phyloP scores from a whole-genome alignment of 2,329 filamentous ascomycete genomes.

The Blastomyces emzantsi region DNA sequence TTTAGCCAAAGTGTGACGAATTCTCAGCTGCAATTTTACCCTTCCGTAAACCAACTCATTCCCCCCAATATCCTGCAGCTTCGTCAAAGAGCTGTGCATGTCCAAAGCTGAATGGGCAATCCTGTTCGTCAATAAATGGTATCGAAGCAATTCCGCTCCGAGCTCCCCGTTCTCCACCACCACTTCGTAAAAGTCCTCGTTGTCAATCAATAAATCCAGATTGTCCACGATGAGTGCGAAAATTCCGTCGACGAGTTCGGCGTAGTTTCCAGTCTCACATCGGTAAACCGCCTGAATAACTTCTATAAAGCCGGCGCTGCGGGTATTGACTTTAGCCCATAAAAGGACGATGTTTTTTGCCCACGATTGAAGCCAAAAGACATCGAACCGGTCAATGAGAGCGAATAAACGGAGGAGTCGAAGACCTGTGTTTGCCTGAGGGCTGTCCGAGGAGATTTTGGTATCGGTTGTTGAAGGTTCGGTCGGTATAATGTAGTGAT shows the following conservation, averaged over 20 bases:
- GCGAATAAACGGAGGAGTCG: neutral
- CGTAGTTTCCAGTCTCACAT: slow-evolving; percentile 2
- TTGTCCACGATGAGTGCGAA: slow-evolving; percentile 1
- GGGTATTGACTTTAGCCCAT: neutral
- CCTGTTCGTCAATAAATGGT: neutral
- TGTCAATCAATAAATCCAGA: neutral
- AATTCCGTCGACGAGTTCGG: neutral
- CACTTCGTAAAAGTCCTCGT: neutral
- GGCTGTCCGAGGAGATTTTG: neutral
- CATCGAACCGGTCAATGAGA: slow-evolving; percentile 2
- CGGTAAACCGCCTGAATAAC: neutral
- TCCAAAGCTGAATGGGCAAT: neutral
- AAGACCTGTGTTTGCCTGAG: neutral
- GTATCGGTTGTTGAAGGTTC: neutral
- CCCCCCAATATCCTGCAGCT: neutral
- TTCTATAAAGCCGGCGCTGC: neutral
- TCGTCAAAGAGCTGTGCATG: neutral
- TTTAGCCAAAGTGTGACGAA: neutral
- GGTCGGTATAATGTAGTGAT: neutral
- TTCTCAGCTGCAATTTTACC: neutral
- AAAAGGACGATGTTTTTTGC: neutral
- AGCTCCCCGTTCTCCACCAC: slow-evolving; percentile 1
- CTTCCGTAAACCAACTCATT: neutral
- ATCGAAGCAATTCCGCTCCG: slow-evolving; percentile 2
- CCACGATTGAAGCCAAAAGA: neutral